phyloP scores from a whole-genome alignment of 1,284 basidiomycete species.

The Bothia castanella region DNA sequence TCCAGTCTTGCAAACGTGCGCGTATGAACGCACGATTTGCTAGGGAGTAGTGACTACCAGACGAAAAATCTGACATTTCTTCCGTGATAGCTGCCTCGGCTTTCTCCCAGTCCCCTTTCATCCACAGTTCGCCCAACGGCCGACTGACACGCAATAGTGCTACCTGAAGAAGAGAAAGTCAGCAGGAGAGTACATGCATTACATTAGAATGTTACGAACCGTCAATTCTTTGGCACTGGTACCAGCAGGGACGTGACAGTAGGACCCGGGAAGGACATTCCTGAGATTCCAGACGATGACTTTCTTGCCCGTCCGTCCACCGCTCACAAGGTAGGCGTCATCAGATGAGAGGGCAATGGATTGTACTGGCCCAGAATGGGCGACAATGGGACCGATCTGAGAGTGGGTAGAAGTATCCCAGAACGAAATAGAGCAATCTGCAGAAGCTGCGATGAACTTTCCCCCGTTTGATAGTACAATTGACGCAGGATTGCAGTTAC shows the following conservation, averaged over 20 bases:
- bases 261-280: no score
- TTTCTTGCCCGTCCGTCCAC: slow-evolving; percentile 2
- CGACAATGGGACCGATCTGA: slow-evolving; percentile 7
- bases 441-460: slow-evolving; percentile 13
- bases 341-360: slow-evolving; percentile 10
- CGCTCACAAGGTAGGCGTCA: neutral
- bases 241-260: no score
- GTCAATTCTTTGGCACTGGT: no score
- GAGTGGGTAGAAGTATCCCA: slow-evolving; percentile 10
- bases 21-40: no score
- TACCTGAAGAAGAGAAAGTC: neutral
- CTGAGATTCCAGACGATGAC: no score
- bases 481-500: neutral
- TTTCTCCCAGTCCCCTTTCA: no score
- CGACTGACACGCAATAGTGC: neutral
- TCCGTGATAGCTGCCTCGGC: no score
- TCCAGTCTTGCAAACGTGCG: no score
- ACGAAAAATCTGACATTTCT: no score
- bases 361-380: slow-evolving; percentile 12
- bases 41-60: no score
- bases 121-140: no score
- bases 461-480: slow-evolving; percentile 9
- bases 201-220: no score
- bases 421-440: slow-evolving; percentile 9
- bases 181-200: neutral